A percentile compares a stretch with the other conserved stretches of the same genome.
Evolutionary conservation across 2,329 filamentous ascomycete species (phyloP).

Genomic region (Ceratocystis colombiana): DNA sequence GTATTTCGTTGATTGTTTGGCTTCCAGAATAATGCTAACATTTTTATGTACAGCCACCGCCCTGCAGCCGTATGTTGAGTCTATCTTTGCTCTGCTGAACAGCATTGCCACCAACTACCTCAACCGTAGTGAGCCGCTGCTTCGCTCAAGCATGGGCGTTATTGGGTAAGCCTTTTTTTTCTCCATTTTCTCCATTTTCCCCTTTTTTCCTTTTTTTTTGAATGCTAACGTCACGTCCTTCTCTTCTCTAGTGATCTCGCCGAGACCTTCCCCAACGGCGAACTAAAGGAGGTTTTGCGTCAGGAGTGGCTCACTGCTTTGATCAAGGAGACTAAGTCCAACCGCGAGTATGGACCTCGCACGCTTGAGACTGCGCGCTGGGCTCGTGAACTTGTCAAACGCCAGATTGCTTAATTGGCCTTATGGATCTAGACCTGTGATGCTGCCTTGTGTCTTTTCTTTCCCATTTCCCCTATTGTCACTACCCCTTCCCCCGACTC

Average conservation of each 20-base stretch:
- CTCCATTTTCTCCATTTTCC: background rate
- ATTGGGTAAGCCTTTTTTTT: constrained; percentile 59
- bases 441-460: constrained; percentile 21
- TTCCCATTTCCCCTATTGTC: constrained; percentile 16
- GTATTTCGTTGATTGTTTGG: constrained; percentile 29
- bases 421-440: constrained; percentile 3
- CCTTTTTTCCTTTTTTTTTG: background rate
- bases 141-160: constrained; percentile 93
- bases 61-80: constrained; percentile 67
- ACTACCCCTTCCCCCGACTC: background rate
- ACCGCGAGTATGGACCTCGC: constrained; percentile 72
- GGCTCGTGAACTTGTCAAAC: constrained; percentile 96
- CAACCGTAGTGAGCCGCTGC: constrained; percentile 82
- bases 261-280: constrained; percentile 83
- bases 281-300: constrained; percentile 75
- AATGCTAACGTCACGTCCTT: constrained; percentile 35
- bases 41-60: constrained; percentile 45
- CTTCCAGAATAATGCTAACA: constrained; percentile 29
- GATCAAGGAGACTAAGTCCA: constrained; percentile 84
- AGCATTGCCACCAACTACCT: constrained; percentile 62
- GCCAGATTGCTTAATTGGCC: constrained; percentile 48
- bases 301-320: constrained; percentile 81
- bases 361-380: constrained; percentile 93
- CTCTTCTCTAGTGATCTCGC: constrained; percentile 63
- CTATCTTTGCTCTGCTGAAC: constrained; percentile 79